phyloP scores from a whole-genome alignment of 2,329 filamentous ascomycete species.

The Escovopsis weberi region DNA sequence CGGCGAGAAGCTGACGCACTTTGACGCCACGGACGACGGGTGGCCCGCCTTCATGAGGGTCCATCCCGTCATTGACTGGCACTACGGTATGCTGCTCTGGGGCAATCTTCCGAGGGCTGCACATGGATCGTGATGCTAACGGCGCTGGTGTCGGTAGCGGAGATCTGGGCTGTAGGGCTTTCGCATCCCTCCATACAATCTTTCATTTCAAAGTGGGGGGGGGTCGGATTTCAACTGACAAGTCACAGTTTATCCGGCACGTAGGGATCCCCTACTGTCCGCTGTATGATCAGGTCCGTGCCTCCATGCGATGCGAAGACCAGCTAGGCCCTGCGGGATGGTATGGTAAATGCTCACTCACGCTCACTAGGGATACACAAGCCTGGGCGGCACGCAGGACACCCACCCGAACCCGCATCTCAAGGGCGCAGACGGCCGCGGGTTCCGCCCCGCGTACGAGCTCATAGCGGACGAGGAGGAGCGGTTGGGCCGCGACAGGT shows the following conservation, averaged over 20 bases:
- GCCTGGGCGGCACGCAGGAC: conserved; percentile 77
- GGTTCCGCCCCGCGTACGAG: conserved; percentile 62
- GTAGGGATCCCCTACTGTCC: conserved; percentile 70
- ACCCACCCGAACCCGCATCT: conserved; percentile 79
- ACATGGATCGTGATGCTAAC: neutral
- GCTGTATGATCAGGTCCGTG: conserved; percentile 54
- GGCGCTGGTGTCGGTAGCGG: conserved; percentile 23
- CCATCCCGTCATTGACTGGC: conserved; percentile 95
- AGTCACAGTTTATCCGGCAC: conserved; percentile 58
- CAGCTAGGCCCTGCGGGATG: too few relatives aligned
- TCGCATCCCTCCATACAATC: neutral
- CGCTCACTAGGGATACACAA: conserved; percentile 57
- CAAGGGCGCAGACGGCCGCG: conserved; percentile 22
- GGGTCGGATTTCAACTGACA: neutral
- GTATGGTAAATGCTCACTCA: neutral
- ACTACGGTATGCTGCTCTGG: conserved; percentile 40
- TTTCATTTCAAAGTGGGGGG: neutral
- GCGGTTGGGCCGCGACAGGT: conserved; percentile 52
- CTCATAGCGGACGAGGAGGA: conserved; percentile 63
- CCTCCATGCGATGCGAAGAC: neutral
- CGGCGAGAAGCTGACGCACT: conserved; percentile 61
- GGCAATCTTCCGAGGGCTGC: neutral
- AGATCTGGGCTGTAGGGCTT: conserved; percentile 75
- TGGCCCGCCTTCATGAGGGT: conserved; percentile 91
- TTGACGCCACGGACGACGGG: conserved; percentile 73